Evolutionary conservation across 441 rosid genomes (phyloP).

Genomic region (Metrosideros polymorpha): DNA sequence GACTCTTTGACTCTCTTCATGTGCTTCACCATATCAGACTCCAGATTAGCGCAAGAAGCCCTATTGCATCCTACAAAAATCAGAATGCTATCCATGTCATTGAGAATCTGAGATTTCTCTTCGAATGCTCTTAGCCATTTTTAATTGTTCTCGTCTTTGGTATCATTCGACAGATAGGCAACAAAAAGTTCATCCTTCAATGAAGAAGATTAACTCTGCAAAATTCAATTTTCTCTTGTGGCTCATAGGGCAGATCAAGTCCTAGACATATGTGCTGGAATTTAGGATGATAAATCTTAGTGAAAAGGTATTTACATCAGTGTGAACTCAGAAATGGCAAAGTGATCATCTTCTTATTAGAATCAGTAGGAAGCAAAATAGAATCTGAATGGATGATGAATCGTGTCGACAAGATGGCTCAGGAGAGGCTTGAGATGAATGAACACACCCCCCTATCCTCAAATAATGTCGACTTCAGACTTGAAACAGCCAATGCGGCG

Average conservation of each 20-base stretch:
- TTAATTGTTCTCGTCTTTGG: not conserved
- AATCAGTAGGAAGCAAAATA: not conserved
- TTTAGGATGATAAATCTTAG: not conserved
- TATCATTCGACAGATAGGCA: not conserved
- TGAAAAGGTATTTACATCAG: not conserved
- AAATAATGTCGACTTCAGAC: conserved; percentile 27
- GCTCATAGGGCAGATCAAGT: not conserved
- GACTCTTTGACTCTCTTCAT: not conserved
- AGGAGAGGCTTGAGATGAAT: not conserved
- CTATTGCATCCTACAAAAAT: not conserved
- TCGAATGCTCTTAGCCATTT: not conserved
- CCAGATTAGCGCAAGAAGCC: not conserved
- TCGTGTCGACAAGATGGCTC: not conserved
- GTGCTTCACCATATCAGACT: not conserved
- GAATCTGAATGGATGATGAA: not conserved
- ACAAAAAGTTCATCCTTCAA: not conserved
- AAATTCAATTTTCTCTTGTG: not conserved
- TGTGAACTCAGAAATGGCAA: not conserved
- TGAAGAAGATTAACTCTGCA: not conserved
- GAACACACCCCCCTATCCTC: not conserved
- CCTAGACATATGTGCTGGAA: not conserved
- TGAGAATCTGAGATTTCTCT: not conserved
- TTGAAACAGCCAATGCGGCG: conserved; percentile 69
- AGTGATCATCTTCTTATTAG: not conserved
- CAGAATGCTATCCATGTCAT: not conserved